Conservation (phyloP, 139 green algal species). For the Astrephomene gubernaculifera region DNA sequence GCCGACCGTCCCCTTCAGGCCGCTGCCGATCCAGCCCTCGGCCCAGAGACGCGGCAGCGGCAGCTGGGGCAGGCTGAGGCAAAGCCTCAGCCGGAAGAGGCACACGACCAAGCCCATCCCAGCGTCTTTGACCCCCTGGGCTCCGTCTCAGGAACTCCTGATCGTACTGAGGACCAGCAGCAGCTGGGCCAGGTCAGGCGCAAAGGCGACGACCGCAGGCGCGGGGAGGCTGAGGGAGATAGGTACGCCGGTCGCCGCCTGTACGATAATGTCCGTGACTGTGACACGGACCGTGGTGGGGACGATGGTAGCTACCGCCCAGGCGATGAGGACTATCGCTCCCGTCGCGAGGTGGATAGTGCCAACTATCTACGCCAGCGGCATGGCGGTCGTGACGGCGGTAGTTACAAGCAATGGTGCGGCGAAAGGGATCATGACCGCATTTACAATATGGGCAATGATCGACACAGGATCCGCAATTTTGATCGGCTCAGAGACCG, state of each 20-base stretch:
- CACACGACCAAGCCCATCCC: neutral
- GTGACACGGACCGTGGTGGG: neutral
- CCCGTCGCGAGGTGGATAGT: neutral
- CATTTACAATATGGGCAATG: neutral
- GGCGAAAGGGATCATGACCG: neutral
- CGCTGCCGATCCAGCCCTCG: neutral
- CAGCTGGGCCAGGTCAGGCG: neutral
- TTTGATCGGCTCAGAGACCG: neutral
- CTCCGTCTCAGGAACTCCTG: neutral
- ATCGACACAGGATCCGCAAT: neutral
- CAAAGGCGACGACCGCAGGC: neutral
- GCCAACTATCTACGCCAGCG: neutral
- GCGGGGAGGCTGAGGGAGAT: neutral
- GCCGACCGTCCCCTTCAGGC: neutral
- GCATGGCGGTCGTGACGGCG: neutral
- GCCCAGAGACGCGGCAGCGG: neutral
- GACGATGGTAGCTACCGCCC: neutral
- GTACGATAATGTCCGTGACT: neutral
- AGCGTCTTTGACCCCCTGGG: conserved; percentile 7
- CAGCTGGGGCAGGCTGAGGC: neutral
- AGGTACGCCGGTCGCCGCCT: neutral
- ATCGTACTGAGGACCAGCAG: neutral
- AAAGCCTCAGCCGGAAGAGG: neutral
- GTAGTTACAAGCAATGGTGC: neutral
- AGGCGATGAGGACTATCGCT: neutral